Conservation (phyloP, 345 rosid species). For the Hibiscus syriacus region DNA sequence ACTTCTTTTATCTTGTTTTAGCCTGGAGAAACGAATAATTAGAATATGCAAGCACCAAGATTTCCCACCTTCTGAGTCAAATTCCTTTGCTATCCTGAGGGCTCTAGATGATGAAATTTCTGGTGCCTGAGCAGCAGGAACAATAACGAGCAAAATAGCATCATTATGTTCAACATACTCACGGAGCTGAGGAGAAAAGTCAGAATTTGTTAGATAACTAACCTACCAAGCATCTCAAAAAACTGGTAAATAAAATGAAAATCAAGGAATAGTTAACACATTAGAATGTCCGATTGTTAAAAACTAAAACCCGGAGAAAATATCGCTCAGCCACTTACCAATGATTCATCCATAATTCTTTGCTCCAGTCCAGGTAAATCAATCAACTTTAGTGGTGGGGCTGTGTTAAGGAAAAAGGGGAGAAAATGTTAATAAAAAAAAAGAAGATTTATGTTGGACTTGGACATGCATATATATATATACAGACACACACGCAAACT, state of each 20-base stretch:
- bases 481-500: too few relatives aligned
- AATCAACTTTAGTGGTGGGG: constrained; percentile 86
- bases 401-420: constrained; percentile 31
- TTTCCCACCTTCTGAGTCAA: constrained; percentile 76
- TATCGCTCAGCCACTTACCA: constrained; percentile 47
- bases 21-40: background rate
- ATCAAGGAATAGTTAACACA: background rate
- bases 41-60: constrained; percentile 9
- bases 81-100: constrained; percentile 85
- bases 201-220: constrained; percentile 13
- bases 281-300: background rate
- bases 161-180: constrained; percentile 78
- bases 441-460: background rate
- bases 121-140: constrained; percentile 86
- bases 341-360: constrained; percentile 74
- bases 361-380: constrained; percentile 99
- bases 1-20: background rate
- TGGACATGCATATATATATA: too few relatives aligned
- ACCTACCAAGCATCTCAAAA: background rate
- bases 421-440: background rate
- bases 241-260: background rate
- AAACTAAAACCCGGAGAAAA: background rate
- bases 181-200: constrained; percentile 43
- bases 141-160: constrained; percentile 78
- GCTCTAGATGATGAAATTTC: constrained; percentile 92